phyloP scores from a whole-genome alignment of 768 basidiomycete genomes.

The Boletus rubroflammeus region DNA sequence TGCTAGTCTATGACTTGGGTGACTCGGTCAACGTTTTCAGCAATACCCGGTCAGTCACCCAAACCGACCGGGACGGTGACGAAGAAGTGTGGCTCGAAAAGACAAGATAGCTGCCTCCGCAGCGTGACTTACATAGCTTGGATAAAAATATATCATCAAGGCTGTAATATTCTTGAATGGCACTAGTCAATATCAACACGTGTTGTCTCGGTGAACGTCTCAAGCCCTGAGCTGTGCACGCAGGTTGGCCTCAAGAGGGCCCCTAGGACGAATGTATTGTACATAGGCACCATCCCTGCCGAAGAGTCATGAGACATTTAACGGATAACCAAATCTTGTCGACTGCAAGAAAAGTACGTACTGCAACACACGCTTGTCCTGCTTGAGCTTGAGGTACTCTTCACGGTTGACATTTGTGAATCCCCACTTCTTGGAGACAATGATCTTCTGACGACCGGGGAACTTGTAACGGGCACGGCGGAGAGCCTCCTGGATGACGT shows the following conservation, averaged over 20 bases:
- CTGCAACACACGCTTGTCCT: slow-evolving; percentile 86
- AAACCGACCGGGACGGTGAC: too few relatives aligned
- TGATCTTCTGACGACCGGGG: slow-evolving; percentile 98
- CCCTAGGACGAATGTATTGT: slow-evolving; percentile 88
- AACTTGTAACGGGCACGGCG: slow-evolving; percentile 99
- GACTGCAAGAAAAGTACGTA: slow-evolving; percentile 41
- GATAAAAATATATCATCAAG: slow-evolving; percentile 14
- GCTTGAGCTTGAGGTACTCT: slow-evolving; percentile 86
- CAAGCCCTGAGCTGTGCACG: slow-evolving; percentile 78
- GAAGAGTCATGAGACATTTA: neutral
- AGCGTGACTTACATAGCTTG: slow-evolving; percentile 4
- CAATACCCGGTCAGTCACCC: too few relatives aligned
- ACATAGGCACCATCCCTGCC: slow-evolving; percentile 85
- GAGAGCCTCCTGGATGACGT: slow-evolving; percentile 93
- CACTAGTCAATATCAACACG: slow-evolving; percentile 15
- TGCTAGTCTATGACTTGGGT: neutral
- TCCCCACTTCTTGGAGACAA: slow-evolving; percentile 97
- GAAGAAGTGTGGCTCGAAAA: too few relatives aligned
- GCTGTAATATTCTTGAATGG: slow-evolving; percentile 17
- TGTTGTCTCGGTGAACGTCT: slow-evolving; percentile 14
- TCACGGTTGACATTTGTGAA: slow-evolving; percentile 93
- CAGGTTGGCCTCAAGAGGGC: slow-evolving; percentile 81
- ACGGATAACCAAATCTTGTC: neutral
- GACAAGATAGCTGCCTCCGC: neutral
- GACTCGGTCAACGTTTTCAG: too few relatives aligned